Base-by-base conservation (phyloP, 1,284 basidiomycete species). In the Moesziomyces globuligerus region DNA sequence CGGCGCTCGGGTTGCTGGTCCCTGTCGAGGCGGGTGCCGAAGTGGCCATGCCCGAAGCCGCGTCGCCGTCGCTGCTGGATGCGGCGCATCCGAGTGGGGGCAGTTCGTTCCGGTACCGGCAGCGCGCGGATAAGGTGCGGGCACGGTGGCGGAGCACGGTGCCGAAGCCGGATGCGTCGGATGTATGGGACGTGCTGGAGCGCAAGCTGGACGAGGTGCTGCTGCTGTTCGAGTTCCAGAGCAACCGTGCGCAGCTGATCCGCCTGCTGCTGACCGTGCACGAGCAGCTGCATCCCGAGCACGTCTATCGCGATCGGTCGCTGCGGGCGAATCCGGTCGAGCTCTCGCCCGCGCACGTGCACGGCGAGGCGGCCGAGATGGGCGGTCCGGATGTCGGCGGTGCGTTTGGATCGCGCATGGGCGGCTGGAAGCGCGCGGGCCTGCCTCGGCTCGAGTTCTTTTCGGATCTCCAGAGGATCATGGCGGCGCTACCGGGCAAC, bases 131-230 rank as follows among this genome's bases (percentile, higher is more conserved):
- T 18, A 38, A 46, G n/a, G 55, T 48, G 1, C 48, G 46, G 15
- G 52, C 67, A 6, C 42, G 58, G 8, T 76, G 74, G 74, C 40
- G 65, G n/a, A 39, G 54, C 6, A 50, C 62, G 3, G 50, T 52
- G 4, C 45, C 55, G 0, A 39, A 18, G 5, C 71, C 76, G 7
- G 75, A 78, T 36, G 44, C 68, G 1, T 60, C 60, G 1, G 76
- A 78, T 32, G 76, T 78, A 2, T 78, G 76, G 76, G 76, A 78
- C 48, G 57, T 78, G 11, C 51, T 78, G 13, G 76, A 78, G 42
- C 65, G 76, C n/a, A 65, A 66, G 45, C 41, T 78, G 17, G 76
- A 78, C 45, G 48, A 64, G 1, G 52, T 78, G 1, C 38, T 78
- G 34, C 42, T 76, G 39, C 61, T 74, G 18, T 76, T 78, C 44